Base-by-base conservation (phyloP, 73 alveolate genomes). In the Strombidium stylifer region DNA sequence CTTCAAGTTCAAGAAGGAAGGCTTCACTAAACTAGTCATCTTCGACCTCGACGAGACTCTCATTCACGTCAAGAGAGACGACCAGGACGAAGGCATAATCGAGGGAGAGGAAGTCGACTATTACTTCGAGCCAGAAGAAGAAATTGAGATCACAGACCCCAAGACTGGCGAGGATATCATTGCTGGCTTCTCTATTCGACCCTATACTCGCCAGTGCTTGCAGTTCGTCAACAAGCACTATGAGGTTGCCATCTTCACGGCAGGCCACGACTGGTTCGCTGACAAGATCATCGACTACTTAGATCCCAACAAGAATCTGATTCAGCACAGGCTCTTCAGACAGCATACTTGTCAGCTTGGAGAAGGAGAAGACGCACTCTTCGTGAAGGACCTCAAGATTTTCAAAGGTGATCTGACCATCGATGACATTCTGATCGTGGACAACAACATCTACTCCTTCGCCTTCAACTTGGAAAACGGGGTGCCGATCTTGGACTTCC, bases 201-300 rank as follows among this genome's bases (percentile, higher is more conserved):
- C 96, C 0, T 83, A 62, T 37, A 50, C 81, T 18, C 18, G 31
- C 20, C 81, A 86, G 26, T 86, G 89, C 51, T 56, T 86, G 23
- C 68, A 68, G 48, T 72, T 74, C 45, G 92, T 90, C 11, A 75
- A 71, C 44, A 45, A 74, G 37, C 45, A 49, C 49, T 86, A 71
- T 53, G 93, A 86, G 41, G 89, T 86, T 32, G 73, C 79, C 19
- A 76, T 86, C 21, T 86, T 86, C 49, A 86, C 96, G 7, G 96
- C 96, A 0, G 73, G 92, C 59, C 73, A 80, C 25, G 61, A 72
- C 21, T 50, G 82, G 67, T 86, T 73, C 54, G 96, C 96, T 0
- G 87, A 86, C 45, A 67, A 87, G 10, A 81, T 86, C 6, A 67
- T 86, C 20, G 82, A 81, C 66, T 51, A 81, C 28, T 40, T 86